phyloP scores from a whole-genome alignment of 345 rosid species.

The Noccaea caerulescens region DNA sequence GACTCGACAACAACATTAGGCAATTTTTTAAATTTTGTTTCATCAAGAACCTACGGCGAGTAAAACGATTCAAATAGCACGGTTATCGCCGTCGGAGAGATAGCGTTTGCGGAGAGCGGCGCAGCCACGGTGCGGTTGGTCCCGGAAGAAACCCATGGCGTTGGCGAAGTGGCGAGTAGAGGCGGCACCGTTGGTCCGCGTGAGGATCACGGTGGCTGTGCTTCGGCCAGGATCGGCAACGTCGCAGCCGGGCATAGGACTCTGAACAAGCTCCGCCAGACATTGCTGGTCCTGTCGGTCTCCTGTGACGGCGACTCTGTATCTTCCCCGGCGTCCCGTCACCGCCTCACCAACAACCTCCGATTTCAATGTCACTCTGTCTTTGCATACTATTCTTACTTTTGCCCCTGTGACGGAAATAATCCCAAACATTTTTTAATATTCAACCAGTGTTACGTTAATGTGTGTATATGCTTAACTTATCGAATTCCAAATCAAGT shows the following conservation, averaged over 20 bases:
- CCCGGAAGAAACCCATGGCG: slow-evolving; percentile 63
- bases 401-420: slow-evolving; percentile 52
- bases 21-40: background rate
- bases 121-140: slow-evolving; percentile 52
- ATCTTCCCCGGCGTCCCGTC: slow-evolving; percentile 55
- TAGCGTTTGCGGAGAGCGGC: slow-evolving; percentile 48
- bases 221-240: slow-evolving; percentile 50
- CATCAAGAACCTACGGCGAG: background rate
- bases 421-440: background rate
- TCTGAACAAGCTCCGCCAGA: slow-evolving; percentile 51
- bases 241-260: slow-evolving; percentile 52
- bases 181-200: slow-evolving; percentile 63
- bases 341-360: slow-evolving; percentile 40
- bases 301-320: slow-evolving; percentile 50
- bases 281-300: slow-evolving; percentile 69
- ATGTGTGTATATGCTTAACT: background rate
- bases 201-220: slow-evolving; percentile 59
- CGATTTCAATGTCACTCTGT: slow-evolving; percentile 42
- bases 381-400: slow-evolving; percentile 60
- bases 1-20: slow-evolving; percentile 6
- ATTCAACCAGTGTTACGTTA: background rate
- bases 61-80: slow-evolving; percentile 40
- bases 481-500: background rate
- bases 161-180: slow-evolving; percentile 61
- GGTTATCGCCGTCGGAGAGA: slow-evolving; percentile 43